Evolutionary conservation across 805 yeast species (phyloP).

Genomic region (Isabelozyma pseudorhagii): DNA sequence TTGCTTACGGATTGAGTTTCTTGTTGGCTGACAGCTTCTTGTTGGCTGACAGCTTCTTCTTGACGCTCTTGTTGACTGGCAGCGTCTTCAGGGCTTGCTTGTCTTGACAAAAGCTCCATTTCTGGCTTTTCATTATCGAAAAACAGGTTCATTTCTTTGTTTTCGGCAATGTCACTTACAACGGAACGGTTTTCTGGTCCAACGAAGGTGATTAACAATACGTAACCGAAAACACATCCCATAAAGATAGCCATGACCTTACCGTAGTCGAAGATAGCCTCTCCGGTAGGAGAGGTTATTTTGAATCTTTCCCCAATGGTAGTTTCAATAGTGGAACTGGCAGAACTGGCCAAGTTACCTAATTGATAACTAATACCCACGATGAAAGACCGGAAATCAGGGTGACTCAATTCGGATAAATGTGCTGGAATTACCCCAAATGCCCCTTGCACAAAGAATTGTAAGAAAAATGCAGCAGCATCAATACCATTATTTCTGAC

Average conservation of each 20-base stretch:
- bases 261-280: slow-evolving; percentile 52
- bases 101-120: not conserved
- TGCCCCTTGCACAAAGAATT: slow-evolving; percentile 66
- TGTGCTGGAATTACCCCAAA: slow-evolving; percentile 74
- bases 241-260: slow-evolving; percentile 68
- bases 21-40: no score
- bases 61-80: no score
- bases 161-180: not conserved
- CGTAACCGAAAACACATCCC: slow-evolving; percentile 59
- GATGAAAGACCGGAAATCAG: slow-evolving; percentile 54
- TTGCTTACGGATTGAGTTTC: no score
- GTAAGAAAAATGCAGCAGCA: slow-evolving; percentile 63
- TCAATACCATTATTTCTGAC: slow-evolving; percentile 37
- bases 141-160: not conserved
- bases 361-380: slow-evolving; percentile 65
- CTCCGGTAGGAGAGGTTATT: slow-evolving; percentile 19
- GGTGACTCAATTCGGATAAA: slow-evolving; percentile 56
- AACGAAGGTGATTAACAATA: slow-evolving; percentile 43
- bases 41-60: no score
- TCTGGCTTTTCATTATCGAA: not conserved
- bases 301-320: slow-evolving; percentile 62
- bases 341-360: slow-evolving; percentile 71
- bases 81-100: no score
- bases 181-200: slow-evolving; percentile 49
- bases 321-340: slow-evolving; percentile 69